Evolutionary conservation across 208 protist genomes (phyloP).

Genomic region (Tritrichomonas foetus): DNA sequence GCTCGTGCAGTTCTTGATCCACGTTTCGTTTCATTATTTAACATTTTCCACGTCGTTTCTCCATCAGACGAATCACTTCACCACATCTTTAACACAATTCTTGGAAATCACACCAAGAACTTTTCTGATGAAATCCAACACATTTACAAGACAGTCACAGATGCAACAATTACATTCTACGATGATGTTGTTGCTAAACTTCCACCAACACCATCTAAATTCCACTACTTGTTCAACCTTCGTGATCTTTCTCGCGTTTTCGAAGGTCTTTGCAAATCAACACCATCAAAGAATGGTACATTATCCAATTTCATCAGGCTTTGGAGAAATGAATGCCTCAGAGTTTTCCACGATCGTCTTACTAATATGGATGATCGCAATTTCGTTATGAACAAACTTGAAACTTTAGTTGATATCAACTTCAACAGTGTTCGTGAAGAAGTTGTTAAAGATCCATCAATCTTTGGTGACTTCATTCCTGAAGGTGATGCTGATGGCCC

Average conservation of each 20-base stretch:
- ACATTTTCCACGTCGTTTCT: slow-evolving; percentile 90
- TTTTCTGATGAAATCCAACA: slow-evolving; percentile 55
- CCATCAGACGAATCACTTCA: slow-evolving; percentile 83
- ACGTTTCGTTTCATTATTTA: slow-evolving; percentile 91
- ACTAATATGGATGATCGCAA: slow-evolving; percentile 77
- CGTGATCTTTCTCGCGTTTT: slow-evolving; percentile 91
- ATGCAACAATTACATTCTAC: slow-evolving; percentile 84
- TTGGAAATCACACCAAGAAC: slow-evolving; percentile 63
- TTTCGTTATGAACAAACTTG: slow-evolving; percentile 70
- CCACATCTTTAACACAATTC: slow-evolving; percentile 89
- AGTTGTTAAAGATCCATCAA: slow-evolving; percentile 72
- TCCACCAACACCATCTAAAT: slow-evolving; percentile 91
- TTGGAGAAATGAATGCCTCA: slow-evolving; percentile 91
- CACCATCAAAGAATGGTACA: slow-evolving; percentile 74
- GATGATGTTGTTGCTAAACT: slow-evolving; percentile 72
- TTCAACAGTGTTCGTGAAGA: slow-evolving; percentile 60
- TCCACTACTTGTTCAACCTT: slow-evolving; percentile 99
- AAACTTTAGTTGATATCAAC: slow-evolving; percentile 65
- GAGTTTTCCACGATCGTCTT: slow-evolving; percentile 93
- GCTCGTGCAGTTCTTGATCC: slow-evolving; percentile 89
- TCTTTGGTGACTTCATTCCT: slow-evolving; percentile 91
- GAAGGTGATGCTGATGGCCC: slow-evolving; percentile 44
- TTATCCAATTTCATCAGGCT: slow-evolving; percentile 71
- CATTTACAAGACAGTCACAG: slow-evolving; percentile 65
- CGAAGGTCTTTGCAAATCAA: slow-evolving; percentile 86